Base-by-base conservation (phyloP, 495 filamentous ascomycete species). In the Xylaria grammica region DNA sequence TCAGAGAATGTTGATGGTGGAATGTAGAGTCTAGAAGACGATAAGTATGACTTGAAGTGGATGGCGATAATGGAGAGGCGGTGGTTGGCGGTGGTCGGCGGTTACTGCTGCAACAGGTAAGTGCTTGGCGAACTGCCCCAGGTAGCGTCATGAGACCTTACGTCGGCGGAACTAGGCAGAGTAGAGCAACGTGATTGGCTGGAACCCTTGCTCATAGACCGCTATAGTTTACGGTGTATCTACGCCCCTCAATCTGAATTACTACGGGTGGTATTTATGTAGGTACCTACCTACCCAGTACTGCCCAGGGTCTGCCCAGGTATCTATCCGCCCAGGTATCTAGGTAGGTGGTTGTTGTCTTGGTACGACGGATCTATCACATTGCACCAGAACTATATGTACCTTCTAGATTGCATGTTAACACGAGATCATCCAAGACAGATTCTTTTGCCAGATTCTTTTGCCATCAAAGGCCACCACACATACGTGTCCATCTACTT, bases 111-210 rank as follows among this genome's bases (percentile, higher is more conserved):
- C 32, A 22, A 50, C 36, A 17, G 29, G 24, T 45, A 36, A 20
- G 24, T 38, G 51, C 44, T 58, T 40, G 62, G 53, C 62, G 45
- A 17, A 57, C 32, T 51, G 52, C n/a, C n/a, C n/a, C n/a, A n/a
- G n/a, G n/a, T n/a, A n/a, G 52, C 53, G 62, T 64, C 62, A 64
- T 64, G 62, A 55, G 62, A 64, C 62, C 42, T n/a, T n/a, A n/a
- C n/a, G n/a, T n/a, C n/a, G n/a, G n/a, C n/a, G n/a, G n/a, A n/a
- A 11, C 13, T 22, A 38, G 9, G 34, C 40, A 38, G 15, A 7
- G 62, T 3, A 13, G 22, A 20, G 11, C 3, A 26, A 6, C 60
- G 32, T 74, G 52, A 74, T 74, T 74, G 72, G 72, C 26, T 45
- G 19, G 56, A 42, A 27, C 15, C 49, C 36, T 8, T 1, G 38